Percentiles rank a stretch among this genome's conserved stretches.
phyloP scores from a whole-genome alignment of 2,329 filamentous ascomycete species.

The Fonsecaea nubica region DNA sequence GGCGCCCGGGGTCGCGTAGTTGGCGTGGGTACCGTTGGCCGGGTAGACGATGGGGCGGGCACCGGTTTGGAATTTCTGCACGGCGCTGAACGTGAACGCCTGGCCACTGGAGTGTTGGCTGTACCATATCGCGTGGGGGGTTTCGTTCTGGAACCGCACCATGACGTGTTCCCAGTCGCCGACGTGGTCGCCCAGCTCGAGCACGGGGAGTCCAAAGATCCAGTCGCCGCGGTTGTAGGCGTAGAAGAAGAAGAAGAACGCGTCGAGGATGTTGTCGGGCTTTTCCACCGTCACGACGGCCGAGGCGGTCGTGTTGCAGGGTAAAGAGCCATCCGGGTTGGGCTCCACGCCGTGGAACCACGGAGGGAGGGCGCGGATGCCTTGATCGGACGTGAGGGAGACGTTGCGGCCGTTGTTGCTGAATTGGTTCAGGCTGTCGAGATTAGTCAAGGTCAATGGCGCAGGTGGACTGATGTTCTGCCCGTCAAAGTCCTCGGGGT shows the following conservation, averaged over 20 bases:
- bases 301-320: conserved; percentile 53
- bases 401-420: conserved; percentile 55
- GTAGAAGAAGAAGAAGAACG: conserved; percentile 70
- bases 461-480: conserved; percentile 47
- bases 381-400: conserved; percentile 58
- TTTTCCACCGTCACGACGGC: conserved; percentile 66
- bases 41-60: conserved; percentile 64
- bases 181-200: conserved; percentile 66
- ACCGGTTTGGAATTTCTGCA: conserved; percentile 56
- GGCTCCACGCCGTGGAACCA: conserved; percentile 63
- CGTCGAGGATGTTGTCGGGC: conserved; percentile 60
- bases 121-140: conserved; percentile 65
- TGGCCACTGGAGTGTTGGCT: conserved; percentile 68
- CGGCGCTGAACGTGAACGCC: conserved; percentile 63
- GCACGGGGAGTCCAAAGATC: conserved; percentile 45
- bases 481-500: conserved; percentile 52
- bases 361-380: conserved; percentile 53
- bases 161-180: conserved; percentile 61
- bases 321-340: conserved; percentile 56
- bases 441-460: conserved; percentile 55
- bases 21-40: conserved; percentile 68
- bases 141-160: conserved; percentile 65
- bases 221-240: conserved; percentile 54
- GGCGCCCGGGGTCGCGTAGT: conserved; percentile 64
- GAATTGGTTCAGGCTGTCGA: conserved; percentile 55